Evolutionary conservation across 192 early-diverging fungal species (phyloP).

Genomic region (Borealophlyctis nickersoniae): DNA sequence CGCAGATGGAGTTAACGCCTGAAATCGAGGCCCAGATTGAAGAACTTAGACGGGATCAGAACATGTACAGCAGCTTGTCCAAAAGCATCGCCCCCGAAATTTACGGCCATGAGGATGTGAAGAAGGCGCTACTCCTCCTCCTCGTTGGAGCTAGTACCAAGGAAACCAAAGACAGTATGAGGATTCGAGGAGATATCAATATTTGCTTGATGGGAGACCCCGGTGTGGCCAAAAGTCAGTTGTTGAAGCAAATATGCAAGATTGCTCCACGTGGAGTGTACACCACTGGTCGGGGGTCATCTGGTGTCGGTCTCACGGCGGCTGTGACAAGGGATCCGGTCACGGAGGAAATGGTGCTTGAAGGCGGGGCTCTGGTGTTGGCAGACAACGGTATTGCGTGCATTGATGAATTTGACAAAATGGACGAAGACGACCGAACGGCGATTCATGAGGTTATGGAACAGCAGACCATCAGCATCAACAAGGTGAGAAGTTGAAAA

Average conservation of each 20-base stretch:
- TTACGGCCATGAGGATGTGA: conserved; percentile 63
- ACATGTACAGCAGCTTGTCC: conserved; percentile 76
- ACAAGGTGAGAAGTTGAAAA: conserved; percentile 64
- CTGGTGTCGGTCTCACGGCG: conserved; percentile 96
- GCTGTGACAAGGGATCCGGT: conserved; percentile 94
- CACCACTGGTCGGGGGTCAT: conserved; percentile 94
- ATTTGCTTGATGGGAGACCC: conserved; percentile 98
- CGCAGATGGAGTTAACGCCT: conserved; percentile 61
- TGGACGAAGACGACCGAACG: conserved; percentile 94
- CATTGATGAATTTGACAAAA: conserved; percentile 99
- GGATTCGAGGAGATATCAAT: conserved; percentile 79
- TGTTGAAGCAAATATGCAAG: conserved; percentile 91
- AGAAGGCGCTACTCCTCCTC: conserved; percentile 76
- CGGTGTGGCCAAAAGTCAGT: conserved; percentile 98
- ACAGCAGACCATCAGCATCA: conserved; percentile 97
- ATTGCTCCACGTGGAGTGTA: conserved; percentile 94
- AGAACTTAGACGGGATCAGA: conserved; percentile 61
- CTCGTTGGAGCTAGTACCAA: conserved; percentile 72
- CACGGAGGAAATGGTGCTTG: conserved; percentile 65
- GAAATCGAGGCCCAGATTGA: conserved; percentile 26
- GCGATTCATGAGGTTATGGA: conserved; percentile 99
- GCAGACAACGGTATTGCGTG: conserved; percentile 96
- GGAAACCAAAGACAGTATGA: conserved; percentile 19
- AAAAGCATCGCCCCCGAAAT: conserved; percentile 81
- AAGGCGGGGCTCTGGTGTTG: conserved; percentile 98